Base-by-base conservation (phyloP, 2,329 filamentous ascomycete species). In the Xylariaceae sp. region DNA sequence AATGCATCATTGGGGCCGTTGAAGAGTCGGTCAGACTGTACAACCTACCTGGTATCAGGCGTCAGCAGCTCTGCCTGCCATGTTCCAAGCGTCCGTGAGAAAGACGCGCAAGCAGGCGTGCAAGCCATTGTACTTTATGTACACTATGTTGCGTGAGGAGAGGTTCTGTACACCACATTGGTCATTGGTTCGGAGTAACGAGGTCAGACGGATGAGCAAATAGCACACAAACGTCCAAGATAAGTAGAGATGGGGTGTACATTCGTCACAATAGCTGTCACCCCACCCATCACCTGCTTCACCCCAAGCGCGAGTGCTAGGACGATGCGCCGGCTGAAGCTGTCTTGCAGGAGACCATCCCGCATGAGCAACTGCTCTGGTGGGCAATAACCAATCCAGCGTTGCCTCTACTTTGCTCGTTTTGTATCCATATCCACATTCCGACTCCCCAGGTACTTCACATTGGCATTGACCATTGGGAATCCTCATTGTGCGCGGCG, bases 271-370 rank as follows among this genome's bases (percentile, higher is more conserved):
- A 41, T 31, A n/a, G 22, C 39, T 38, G 37, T 32, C 30, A 32
- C 30, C 30, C 30, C 30, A 32, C 46, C n/a, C 49, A 44, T 45
- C 46, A 49, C 48, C 47, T 51, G 51, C 44, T 42, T 47, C 30
- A 43, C 19, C 43, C 44, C 44, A 50, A 32, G 47, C 30, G 8
- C 30, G 30, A n/a, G 15, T 32, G 13, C 30, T 32, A 32, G 30
- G 6, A 6, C 30, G 30, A 32, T n/a, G 30, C 30, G 13, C 8
- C 30, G 30, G 30, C 30, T 32, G 30, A 44, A 44, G 44, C 50
- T 44, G 42, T 43, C 42, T 40, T 55, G 48, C 49, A 52, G 44
- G 33, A 50, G 16, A 34, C 31, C 16, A 35, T 19, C 8, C 46
- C 40, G 44, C 48, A 47, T 47, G 42, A 37, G 42, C 16, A 32